Percentiles rank a stretch among this genome's conserved stretches.
Conservation (phyloP, 305 asterid genomes). For the Salvia sclarea region DNA sequence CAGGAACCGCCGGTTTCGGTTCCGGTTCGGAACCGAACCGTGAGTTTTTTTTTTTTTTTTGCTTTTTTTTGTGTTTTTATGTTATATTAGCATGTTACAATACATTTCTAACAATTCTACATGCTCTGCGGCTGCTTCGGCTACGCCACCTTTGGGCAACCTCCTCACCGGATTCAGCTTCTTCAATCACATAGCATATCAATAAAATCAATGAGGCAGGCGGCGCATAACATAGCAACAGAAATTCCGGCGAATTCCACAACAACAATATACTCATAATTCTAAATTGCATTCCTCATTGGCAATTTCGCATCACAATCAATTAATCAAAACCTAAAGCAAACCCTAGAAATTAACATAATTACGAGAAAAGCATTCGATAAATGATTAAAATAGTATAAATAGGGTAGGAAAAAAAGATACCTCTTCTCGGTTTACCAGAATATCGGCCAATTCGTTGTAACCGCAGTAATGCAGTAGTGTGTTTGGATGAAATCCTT, state of each 20-base stretch:
- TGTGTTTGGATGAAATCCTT: constrained; percentile 86
- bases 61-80: too few relatives aligned
- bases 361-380: not conserved
- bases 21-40: too few relatives aligned
- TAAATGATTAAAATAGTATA: not conserved
- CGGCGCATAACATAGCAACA: too few relatives aligned
- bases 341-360: not conserved
- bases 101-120: too few relatives aligned
- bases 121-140: too few relatives aligned
- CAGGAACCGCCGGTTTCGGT: too few relatives aligned
- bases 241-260: constrained; percentile 32
- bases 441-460: constrained; percentile 85
- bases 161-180: too few relatives aligned
- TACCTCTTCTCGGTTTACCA: constrained; percentile 90
- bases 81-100: too few relatives aligned
- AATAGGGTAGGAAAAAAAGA: not conserved
- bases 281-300: not conserved
- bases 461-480: constrained; percentile 89
- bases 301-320: constrained; percentile 6
- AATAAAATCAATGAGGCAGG: too few relatives aligned
- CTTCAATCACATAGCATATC: too few relatives aligned
- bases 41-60: too few relatives aligned
- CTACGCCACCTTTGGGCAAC: too few relatives aligned
- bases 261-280: not conserved
- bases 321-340: constrained; percentile 2